Conservation (phyloP, 2,329 filamentous ascomycete species). For the Alternaria dauci region DNA sequence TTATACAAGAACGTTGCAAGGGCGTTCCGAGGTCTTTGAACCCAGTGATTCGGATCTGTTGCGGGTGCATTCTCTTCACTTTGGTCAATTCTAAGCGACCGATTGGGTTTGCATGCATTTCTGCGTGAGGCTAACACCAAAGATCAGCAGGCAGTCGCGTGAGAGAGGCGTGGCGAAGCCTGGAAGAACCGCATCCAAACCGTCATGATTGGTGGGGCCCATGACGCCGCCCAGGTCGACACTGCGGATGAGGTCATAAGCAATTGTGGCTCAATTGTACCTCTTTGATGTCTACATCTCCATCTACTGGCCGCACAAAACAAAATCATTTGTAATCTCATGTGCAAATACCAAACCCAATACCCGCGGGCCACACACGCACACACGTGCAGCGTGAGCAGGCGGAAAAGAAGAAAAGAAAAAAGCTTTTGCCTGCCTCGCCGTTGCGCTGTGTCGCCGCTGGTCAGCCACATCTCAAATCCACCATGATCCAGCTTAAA, state of each 20-base stretch:
- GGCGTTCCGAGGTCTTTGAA: conserved; percentile 7
- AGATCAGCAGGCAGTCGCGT: conserved; percentile 13
- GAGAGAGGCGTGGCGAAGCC: conserved; percentile 12
- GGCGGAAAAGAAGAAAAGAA: too few relatives aligned
- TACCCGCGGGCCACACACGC: neutral
- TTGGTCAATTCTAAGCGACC: conserved; percentile 8
- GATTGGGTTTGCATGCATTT: neutral
- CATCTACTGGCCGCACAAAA: neutral
- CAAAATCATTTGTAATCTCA: neutral
- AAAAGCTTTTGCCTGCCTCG: neutral
- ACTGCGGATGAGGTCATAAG: conserved; percentile 15
- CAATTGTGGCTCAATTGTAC: conserved; percentile 6
- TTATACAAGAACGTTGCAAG: conserved; percentile 17
- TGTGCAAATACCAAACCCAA: neutral
- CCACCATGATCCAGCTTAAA: conserved; percentile 4
- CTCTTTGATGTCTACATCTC: conserved; percentile 10
- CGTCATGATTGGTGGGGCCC: conserved; percentile 1
- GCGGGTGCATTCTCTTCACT: conserved; percentile 1
- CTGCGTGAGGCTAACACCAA: conserved; percentile 4
- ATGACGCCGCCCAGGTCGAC: conserved; percentile 5
- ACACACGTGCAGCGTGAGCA: neutral
- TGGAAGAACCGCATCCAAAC: conserved; percentile 12
- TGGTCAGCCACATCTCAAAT: neutral
- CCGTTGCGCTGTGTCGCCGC: neutral
- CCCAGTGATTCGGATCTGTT: conserved; percentile 8